Conservation (phyloP, 345 rosid species). For the Syzygium oleosum region DNA sequence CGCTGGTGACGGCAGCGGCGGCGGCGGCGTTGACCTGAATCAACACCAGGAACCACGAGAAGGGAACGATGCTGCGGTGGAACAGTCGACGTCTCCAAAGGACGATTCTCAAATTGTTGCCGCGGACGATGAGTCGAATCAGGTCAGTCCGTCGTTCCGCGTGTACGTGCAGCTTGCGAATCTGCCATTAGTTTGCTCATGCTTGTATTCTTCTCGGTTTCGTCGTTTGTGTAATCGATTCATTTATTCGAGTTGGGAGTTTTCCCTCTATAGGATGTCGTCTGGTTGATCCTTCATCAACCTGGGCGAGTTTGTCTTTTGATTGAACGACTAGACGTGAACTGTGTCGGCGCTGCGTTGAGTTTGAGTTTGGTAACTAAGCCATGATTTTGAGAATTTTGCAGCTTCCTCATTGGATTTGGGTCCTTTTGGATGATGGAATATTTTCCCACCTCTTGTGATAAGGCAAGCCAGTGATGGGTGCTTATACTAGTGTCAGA, state of each 20-base stretch:
- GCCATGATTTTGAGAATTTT: neutral
- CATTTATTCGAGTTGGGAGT: neutral
- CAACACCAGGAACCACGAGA: neutral
- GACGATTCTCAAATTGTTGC: slow-evolving; percentile 7
- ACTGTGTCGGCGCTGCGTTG: neutral
- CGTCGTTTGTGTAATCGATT: neutral
- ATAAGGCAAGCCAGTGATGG: neutral
- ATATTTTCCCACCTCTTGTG: neutral
- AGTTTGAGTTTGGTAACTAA: neutral
- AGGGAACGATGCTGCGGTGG: neutral
- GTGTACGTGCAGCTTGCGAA: neutral
- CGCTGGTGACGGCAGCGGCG: slow-evolving; percentile 7
- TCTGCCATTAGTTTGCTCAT: neutral
- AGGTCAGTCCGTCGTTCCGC: neutral
- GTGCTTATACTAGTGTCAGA: neutral
- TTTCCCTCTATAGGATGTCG: neutral
- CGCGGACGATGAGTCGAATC: slow-evolving; percentile 4
- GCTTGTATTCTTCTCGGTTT: neutral
- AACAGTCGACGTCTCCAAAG: slow-evolving; percentile 1
- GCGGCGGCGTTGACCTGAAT: neutral
- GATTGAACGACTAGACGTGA: neutral
- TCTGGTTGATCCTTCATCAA: neutral
- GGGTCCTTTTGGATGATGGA: neutral
- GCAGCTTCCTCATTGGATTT: neutral
- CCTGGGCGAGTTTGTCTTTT: neutral